A percentile compares a stretch with the other conserved stretches of the same genome.
phyloP scores from a whole-genome alignment of 2,329 filamentous ascomycete species.

The Trichophyton schoenleinii region DNA sequence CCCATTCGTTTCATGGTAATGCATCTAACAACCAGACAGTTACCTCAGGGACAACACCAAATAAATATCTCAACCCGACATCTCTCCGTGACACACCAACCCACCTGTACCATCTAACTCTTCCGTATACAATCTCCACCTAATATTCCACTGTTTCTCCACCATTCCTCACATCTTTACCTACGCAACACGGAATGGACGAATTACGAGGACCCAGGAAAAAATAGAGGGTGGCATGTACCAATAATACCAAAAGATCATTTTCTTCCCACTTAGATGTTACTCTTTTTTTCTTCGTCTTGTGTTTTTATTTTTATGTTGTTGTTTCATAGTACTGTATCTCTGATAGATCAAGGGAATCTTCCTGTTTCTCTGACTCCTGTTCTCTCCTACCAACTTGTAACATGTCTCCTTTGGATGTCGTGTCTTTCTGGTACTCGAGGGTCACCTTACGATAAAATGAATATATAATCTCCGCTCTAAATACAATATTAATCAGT shows the following conservation, averaged over 20 bases:
- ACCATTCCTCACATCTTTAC: background rate
- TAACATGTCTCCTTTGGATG: background rate
- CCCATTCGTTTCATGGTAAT: background rate
- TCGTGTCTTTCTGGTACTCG: background rate
- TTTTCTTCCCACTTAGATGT: background rate
- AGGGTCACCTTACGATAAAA: background rate
- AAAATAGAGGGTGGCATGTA: background rate
- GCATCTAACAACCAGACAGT: background rate
- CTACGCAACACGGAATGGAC: background rate
- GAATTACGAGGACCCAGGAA: background rate
- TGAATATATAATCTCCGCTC: background rate
- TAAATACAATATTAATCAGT: background rate
- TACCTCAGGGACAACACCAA: slow-evolving; percentile 10
- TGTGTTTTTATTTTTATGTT: background rate
- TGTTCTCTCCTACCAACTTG: background rate
- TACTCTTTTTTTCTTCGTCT: background rate
- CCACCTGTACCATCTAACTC: background rate
- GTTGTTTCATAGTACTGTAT: background rate
- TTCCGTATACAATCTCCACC: background rate
- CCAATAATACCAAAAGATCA: slow-evolving; percentile 2
- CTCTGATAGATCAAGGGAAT: slow-evolving; percentile 2
- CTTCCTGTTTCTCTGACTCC: background rate
- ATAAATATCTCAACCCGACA: slow-evolving; percentile 4
- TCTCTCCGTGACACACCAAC: slow-evolving; percentile 4
- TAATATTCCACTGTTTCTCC: background rate